These are phyloP conservation scores for Candolleomyces aberdarensis DNA, from an alignment of 768 basidiomycete genomes.

Conservation along the genomic window DNA sequence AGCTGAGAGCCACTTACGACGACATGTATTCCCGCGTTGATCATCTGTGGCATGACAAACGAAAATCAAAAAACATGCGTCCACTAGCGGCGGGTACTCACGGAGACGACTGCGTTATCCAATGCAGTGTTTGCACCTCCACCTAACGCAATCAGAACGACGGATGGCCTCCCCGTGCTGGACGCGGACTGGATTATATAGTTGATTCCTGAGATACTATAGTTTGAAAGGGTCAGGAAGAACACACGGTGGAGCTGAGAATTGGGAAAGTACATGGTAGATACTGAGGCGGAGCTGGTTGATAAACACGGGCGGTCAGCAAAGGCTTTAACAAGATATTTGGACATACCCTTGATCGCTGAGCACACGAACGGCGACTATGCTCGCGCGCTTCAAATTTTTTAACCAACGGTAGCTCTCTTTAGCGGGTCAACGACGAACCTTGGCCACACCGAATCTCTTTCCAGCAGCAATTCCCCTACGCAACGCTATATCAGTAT, in stretches of 20 bases:
- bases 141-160: conserved; percentile 19
- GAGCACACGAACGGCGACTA: conserved; percentile 23
- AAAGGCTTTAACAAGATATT: not conserved
- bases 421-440: no score
- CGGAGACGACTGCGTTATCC: conserved; percentile 16
- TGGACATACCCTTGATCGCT: conserved; percentile 17
- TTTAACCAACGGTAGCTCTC: no score
- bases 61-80: no score
- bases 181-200: conserved; percentile 8
- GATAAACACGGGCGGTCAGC: not conserved
- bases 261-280: conserved; percentile 14
- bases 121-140: conserved; percentile 15
- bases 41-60: no score
- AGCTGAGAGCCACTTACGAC: no score
- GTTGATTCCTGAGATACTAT: conserved; percentile 11
- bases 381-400: conserved; percentile 6
- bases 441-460: not conserved
- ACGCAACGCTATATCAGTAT: not conserved
- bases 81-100: not conserved
- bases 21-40: no score
- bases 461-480: not conserved
- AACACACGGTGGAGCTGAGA: not conserved
- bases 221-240: not conserved
- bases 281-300: conserved; percentile 3
- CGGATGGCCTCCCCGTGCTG: conserved; percentile 14